Base-by-base conservation (phyloP, 306 rosid genomes). In the Prunus armeniaca region DNA sequence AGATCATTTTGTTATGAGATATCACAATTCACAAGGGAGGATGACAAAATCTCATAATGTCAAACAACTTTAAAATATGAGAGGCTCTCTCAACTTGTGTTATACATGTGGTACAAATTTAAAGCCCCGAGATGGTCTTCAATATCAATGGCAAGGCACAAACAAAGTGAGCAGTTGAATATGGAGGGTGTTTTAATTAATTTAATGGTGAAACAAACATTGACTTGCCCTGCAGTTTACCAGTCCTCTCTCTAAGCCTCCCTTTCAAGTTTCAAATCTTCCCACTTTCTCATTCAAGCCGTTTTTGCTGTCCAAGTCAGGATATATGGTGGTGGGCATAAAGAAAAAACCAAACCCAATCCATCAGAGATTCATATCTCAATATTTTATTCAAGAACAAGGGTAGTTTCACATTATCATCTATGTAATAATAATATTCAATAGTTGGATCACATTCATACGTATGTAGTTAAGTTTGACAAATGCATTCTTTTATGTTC, bases 371-470 rank as follows among this genome's bases (percentile, higher is more conserved):
- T 69, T 49, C 41, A 17, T 27, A 18, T 27, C 46, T 50, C 9
- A 69, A 10, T 24, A 25, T 9, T 69, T 69, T 11, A 27, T 50
- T 51, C 27, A 69, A 54, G 30, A 30, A 13, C 32, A 52, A 52
- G 19, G 22, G 62, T 71, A 12, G 28, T 8, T 71, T 71, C 75
- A 1, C 62, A 65, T 65, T 65, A 13, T 24, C 13, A 20, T 41
- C 19, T 54, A 12, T n/a, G 51, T 12, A 54, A 54, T 70, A 41
- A 52, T 52, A 54, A 54, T 70, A 41, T 19, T 52, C 34, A 54
- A 71, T 34, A 54, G 51, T 54, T 46, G 65, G 32, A 71, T 71
- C 32, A 30, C 64, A 32, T 34, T 71, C 64, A 71, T 20, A n/a
- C 13, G 28, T n/a, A 20, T 50, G 18, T 27, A 3, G 2, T 15